phyloP scores from a whole-genome alignment of 345 rosid genomes.

The Crucihimalaya himalaica region DNA sequence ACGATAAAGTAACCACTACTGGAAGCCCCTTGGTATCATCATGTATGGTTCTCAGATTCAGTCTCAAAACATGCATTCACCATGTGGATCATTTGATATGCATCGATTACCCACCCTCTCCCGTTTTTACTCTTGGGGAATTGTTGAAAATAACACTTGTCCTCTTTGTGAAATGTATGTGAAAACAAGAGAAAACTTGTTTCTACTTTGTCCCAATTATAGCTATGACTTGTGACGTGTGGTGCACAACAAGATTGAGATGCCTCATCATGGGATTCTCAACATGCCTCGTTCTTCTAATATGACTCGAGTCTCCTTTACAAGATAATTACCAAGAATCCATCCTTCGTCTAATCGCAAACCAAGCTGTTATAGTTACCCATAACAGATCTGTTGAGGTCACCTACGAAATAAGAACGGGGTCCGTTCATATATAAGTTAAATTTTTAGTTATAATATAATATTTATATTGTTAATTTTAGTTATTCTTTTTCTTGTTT shows the following conservation, averaged over 20 bases:
- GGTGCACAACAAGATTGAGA: slow-evolving; percentile 3
- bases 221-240: background rate
- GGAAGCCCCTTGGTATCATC: background rate
- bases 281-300: background rate
- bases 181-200: background rate
- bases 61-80: background rate
- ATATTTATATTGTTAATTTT: too few species aligned
- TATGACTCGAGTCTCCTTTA: background rate
- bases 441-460: too few species aligned
- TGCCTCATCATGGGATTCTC: background rate
- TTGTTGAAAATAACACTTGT: background rate
- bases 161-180: background rate
- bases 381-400: too few species aligned
- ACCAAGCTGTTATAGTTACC: too few species aligned
- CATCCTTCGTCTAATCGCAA: background rate
- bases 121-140: background rate
- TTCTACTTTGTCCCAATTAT: background rate
- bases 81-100: background rate
- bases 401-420: too few species aligned
- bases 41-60: background rate
- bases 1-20: background rate
- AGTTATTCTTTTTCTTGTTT: too few species aligned
- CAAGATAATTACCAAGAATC: background rate
- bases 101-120: background rate
- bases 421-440: too few species aligned